Evolutionary conservation across 192 early-diverging fungal genomes (phyloP), one percentile per base, ranked within the genome.

Genomic region (Rhizoclosmatium globosum): DNA sequence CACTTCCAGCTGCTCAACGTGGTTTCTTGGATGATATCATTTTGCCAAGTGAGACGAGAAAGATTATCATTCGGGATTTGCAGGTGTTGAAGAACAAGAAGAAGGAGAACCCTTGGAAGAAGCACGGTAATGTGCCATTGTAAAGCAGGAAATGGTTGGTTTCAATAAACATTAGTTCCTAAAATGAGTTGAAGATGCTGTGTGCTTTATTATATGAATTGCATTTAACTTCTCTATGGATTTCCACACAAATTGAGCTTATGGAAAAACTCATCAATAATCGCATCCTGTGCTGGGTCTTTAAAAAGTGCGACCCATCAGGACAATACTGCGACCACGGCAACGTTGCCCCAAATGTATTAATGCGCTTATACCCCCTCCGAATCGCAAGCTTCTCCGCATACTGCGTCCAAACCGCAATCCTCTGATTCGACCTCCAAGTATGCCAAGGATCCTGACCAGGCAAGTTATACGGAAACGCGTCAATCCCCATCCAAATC

Each of bases 101-200:
- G 74, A 83, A 86, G 57, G 77, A 75, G 73, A 94, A 94, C 81
- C 96, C 95, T 44, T 78, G 84, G 80, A 97, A 97, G 87, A 99
- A 99, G 87, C 97, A 99, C 83, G 95, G 94, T 60, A 97, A 96
- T 81, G 92, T 96, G 71, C 97, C 97, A 21, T 81, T 99, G 74
- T 97, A 91, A 89, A 74, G 53, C 19, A 9, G 53, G 19, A n/a
- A 56, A n/a, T 56, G 53, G 53, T 15, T 64, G 19, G 62, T 64
- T 17, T 42, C 11, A 31, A 31, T 31, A 31, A 31, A 31, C 31
- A 31, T 31, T 0, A 31, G 31, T 31, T 31, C 31, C 31, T 31
- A 31, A 31, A 31, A 31, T 31, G 31, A 31, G 31, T 31, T 68
- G 42, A 15, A 45, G 31, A 68, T 56, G 19, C 2, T 17, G 47